Conservation (phyloP, 768 basidiomycete species). For the Suillus tomentosus region DNA sequence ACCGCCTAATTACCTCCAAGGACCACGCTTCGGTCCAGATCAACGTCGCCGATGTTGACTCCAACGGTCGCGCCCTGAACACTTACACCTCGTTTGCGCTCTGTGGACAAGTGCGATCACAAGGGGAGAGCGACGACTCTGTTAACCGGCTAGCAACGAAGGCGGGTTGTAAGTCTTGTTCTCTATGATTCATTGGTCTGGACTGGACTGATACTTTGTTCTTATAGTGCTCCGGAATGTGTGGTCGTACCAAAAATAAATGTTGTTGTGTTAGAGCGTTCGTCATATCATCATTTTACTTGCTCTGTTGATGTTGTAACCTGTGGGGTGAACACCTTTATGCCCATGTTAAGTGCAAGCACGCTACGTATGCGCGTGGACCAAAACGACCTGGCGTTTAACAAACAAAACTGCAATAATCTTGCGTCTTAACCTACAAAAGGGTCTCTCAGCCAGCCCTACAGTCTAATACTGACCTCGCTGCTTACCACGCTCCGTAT, state of each 20-base stretch:
- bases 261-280: slow-evolving; percentile 18
- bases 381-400: no score
- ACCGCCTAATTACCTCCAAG: slow-evolving; percentile 98
- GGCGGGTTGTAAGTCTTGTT: slow-evolving; percentile 79
- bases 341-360: background rate
- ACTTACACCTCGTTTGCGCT: slow-evolving; percentile 93
- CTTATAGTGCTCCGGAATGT: slow-evolving; percentile 88
- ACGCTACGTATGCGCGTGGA: background rate
- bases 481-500: background rate
- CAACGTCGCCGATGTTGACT: slow-evolving; percentile 92
- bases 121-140: slow-evolving; percentile 96
- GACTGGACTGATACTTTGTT: slow-evolving; percentile 12
- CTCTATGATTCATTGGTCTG: background rate
- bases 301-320: slow-evolving; percentile 9
- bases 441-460: background rate
- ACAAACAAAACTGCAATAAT: background rate
- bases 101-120: slow-evolving; percentile 90
- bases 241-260: slow-evolving; percentile 94
- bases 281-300: slow-evolving; percentile 20
- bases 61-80: slow-evolving; percentile 74
- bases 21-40: slow-evolving; percentile 99
- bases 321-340: slow-evolving; percentile 7
- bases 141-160: slow-evolving; percentile 95
- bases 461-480: background rate
- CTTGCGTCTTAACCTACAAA: background rate